These are phyloP conservation scores for Fibroporia radiculosa DNA, from an alignment of 768 basidiomycete genomes.

Conservation along the genomic window DNA sequence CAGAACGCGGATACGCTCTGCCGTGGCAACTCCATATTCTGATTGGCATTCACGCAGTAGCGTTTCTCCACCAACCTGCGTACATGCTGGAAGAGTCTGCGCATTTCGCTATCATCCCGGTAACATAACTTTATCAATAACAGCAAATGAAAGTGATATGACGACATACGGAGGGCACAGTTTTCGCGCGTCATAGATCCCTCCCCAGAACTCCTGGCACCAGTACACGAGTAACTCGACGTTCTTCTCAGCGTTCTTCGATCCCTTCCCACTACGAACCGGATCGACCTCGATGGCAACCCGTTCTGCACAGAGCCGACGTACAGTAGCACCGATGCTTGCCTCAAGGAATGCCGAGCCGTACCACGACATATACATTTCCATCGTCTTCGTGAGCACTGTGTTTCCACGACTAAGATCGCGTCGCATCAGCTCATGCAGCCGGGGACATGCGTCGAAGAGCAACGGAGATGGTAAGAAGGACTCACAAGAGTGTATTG, in stretches of 20 bases:
- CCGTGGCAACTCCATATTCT: constrained; percentile 53
- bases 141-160: background rate
- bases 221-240: constrained; percentile 66
- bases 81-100: constrained; percentile 59
- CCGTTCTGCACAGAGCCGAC: constrained; percentile 63
- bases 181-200: constrained; percentile 64
- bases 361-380: constrained; percentile 74
- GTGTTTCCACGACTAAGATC: constrained; percentile 47
- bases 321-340: constrained; percentile 65
- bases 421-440: constrained; percentile 17
- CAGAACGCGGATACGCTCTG: constrained; percentile 87
- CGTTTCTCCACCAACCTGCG: constrained; percentile 66
- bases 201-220: constrained; percentile 75
- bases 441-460: constrained; percentile 19
- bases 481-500: constrained; percentile 54
- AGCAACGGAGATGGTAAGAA: constrained; percentile 47
- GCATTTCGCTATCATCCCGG: constrained; percentile 51
- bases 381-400: constrained; percentile 54
- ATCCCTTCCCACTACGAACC: constrained; percentile 49
- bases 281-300: constrained; percentile 82
- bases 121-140: background rate
- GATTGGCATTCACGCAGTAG: constrained; percentile 39
- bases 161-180: constrained; percentile 68
- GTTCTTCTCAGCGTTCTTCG: constrained; percentile 58
- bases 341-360: constrained; percentile 76